A percentile compares a stretch with the other conserved stretches of the same genome.
Evolutionary conservation across 192 early-diverging fungal species (phyloP).

Genomic region (Entomortierella chlamydospora): DNA sequence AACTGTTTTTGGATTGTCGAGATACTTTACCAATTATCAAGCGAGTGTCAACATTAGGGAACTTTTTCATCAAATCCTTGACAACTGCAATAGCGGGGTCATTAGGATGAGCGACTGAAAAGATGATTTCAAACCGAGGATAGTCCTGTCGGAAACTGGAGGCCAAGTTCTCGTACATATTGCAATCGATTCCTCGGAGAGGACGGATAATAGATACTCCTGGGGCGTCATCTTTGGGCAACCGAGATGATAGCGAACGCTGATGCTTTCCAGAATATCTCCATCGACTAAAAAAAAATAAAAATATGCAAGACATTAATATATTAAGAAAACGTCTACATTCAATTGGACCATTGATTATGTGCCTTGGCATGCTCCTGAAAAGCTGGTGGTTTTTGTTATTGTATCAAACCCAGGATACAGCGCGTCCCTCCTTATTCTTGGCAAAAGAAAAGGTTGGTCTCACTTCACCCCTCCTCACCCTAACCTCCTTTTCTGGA

Average conservation of each 20-base stretch:
- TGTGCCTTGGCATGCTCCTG: too few species aligned
- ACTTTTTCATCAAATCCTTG: slow-evolving; percentile 71
- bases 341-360: too few species aligned
- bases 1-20: too few species aligned
- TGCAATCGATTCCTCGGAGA: slow-evolving; percentile 90
- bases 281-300: slow-evolving; percentile 26
- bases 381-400: too few species aligned
- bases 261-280: slow-evolving; percentile 40
- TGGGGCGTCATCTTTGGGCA: slow-evolving; percentile 62
- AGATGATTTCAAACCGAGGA: slow-evolving; percentile 88
- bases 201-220: slow-evolving; percentile 94
- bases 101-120: slow-evolving; percentile 81
- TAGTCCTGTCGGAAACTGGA: slow-evolving; percentile 91
- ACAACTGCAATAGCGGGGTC: slow-evolving; percentile 90
- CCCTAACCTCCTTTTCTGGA: too few species aligned
- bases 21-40: slow-evolving; percentile 85
- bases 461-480: too few species aligned
- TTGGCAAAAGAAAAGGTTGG: too few species aligned
- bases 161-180: slow-evolving; percentile 82
- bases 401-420: too few species aligned
- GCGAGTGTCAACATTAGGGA: slow-evolving; percentile 77
- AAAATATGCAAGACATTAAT: background rate
- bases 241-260: slow-evolving; percentile 49
- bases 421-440: too few species aligned
- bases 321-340: too few species aligned